phyloP scores from a whole-genome alignment of 176 grass and related monocot species.

The Saccharum spontaneum region DNA sequence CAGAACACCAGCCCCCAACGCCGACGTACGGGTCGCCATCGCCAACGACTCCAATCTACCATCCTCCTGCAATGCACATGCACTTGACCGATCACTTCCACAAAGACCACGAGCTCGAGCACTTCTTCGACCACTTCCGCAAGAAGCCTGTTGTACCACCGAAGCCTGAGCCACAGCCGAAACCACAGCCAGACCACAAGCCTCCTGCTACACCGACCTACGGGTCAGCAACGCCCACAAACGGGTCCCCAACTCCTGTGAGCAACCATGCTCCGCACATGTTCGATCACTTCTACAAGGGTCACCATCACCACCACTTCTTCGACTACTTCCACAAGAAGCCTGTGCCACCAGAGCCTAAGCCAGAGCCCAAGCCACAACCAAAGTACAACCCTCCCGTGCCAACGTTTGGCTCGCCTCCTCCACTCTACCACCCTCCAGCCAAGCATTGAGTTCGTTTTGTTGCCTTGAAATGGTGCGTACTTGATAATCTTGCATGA shows the following conservation, averaged over 20 bases:
- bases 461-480: neutral
- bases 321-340: slow-evolving; percentile 21
- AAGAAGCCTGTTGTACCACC: neutral
- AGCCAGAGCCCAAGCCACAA: neutral
- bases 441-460: neutral
- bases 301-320: neutral
- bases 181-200: neutral
- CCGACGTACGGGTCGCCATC: neutral
- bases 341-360: neutral
- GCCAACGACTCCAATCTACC: neutral
- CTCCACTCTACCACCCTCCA: neutral
- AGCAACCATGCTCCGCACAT: neutral
- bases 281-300: neutral
- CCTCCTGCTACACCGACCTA: neutral
- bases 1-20: neutral
- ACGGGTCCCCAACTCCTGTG: neutral
- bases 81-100: neutral
- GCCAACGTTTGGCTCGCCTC: neutral
- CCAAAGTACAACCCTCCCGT: neutral
- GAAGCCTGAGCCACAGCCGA: neutral
- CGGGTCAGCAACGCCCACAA: neutral
- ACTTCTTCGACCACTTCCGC: slow-evolving; percentile 4
- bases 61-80: neutral
- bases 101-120: neutral
- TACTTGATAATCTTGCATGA: neutral